A percentile compares a stretch with the other conserved stretches of the same genome.
Evolutionary conservation across 2,329 filamentous ascomycete species (phyloP).

Genomic region (Leptoxyphium fumago): DNA sequence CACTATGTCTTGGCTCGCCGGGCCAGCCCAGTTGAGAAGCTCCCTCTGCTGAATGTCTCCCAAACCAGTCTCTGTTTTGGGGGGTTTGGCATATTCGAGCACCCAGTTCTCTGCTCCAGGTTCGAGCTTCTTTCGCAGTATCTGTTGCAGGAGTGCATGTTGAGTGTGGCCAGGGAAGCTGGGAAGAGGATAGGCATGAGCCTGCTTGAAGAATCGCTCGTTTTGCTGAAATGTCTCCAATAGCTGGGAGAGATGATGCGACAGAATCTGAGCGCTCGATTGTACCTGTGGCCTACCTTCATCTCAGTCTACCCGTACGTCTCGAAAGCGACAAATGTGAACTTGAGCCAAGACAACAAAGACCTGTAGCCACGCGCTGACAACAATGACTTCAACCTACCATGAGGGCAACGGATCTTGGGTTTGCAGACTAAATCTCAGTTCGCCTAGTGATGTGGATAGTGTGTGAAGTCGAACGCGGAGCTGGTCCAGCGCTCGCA

Average conservation of each 20-base stretch:
- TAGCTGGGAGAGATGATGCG: conserved; percentile 52
- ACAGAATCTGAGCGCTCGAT: conserved; percentile 12
- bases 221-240: conserved; percentile 51
- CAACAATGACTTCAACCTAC: conserved; percentile 10
- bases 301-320: conserved; percentile 4
- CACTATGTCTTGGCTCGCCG: neutral
- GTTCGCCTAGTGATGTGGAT: conserved; percentile 11
- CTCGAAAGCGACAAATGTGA: neutral
- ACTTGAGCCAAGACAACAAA: neutral
- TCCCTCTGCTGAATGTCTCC: neutral
- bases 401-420: conserved; percentile 20
- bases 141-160: conserved; percentile 45
- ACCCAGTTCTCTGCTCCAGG: conserved; percentile 63
- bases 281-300: conserved; percentile 16
- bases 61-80: conserved; percentile 1
- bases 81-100: conserved; percentile 26
- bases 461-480: conserved; percentile 18
- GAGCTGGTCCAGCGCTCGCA: conserved; percentile 18
- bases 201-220: conserved; percentile 49
- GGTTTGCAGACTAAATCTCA: conserved; percentile 14
- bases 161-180: conserved; percentile 52
- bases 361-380: conserved; percentile 1
- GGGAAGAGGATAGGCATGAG: conserved; percentile 62
- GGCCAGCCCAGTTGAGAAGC: conserved; percentile 31
- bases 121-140: conserved; percentile 73